Percentiles rank a stretch among this genome's conserved stretches.
phyloP scores from a whole-genome alignment of 2,329 filamentous ascomycete genomes.

The Colletotrichum sp. region DNA sequence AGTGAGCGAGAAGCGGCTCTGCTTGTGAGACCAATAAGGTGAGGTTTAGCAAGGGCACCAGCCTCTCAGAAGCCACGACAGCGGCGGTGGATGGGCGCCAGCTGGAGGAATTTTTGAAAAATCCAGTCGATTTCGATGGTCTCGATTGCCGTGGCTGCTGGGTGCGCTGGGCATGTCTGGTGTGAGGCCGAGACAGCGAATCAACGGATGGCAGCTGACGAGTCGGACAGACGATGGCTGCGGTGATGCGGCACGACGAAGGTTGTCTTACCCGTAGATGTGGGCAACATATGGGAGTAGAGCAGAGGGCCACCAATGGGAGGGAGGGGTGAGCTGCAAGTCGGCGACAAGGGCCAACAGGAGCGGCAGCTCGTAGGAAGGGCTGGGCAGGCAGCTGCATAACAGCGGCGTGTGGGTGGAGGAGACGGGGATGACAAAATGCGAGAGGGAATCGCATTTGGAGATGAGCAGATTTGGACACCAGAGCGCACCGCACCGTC shows the following conservation, averaged over 20 bases:
- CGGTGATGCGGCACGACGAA: conserved; percentile 12
- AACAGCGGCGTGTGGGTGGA: background rate
- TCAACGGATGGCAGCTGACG: conserved; percentile 5
- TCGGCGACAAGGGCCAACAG: conserved; percentile 4
- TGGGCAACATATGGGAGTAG: background rate
- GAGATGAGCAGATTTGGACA: background rate
- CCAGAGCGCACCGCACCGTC: background rate
- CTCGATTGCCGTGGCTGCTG: background rate
- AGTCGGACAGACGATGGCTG: background rate
- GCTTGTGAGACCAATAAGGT: background rate
- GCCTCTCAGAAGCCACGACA: background rate
- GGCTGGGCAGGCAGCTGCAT: background rate
- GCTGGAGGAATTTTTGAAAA: conserved; percentile 1
- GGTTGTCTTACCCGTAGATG: conserved; percentile 5
- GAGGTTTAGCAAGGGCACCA: background rate
- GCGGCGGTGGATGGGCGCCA: background rate
- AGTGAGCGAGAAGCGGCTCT: background rate
- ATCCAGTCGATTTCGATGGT: background rate
- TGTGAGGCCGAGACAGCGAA: background rate
- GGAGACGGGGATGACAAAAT: background rate
- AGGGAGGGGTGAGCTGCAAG: background rate
- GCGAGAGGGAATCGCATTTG: background rate
- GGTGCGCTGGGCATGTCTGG: background rate
- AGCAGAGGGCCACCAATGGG: conserved; percentile 4
- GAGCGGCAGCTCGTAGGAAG: conserved; percentile 2